Evolutionary conservation across 345 rosid species (phyloP).

Genomic region (Rhizophora apiculata): DNA sequence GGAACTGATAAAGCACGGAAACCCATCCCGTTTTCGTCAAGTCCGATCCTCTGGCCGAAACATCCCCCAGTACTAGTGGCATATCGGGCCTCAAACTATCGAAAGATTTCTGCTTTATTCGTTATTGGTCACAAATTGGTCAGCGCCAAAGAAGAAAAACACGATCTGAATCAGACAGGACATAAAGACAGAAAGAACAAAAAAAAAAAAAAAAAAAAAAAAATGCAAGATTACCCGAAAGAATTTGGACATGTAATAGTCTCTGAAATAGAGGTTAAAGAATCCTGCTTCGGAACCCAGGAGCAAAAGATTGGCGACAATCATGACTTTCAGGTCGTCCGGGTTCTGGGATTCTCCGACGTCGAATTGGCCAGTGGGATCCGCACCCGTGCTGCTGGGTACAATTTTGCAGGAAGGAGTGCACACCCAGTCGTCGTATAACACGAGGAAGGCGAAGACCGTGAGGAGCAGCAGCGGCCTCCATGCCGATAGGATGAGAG

Average conservation of each 20-base stretch:
- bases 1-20: slow-evolving; percentile 45
- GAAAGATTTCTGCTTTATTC: slow-evolving; percentile 52
- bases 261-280: slow-evolving; percentile 38
- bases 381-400: slow-evolving; percentile 12
- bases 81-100: slow-evolving; percentile 53
- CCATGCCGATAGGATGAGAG: slow-evolving; percentile 26
- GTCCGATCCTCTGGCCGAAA: slow-evolving; percentile 48
- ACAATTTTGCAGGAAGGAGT: slow-evolving; percentile 44
- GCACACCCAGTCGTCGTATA: slow-evolving; percentile 43
- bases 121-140: background rate
- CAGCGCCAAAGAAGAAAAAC: background rate
- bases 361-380: background rate
- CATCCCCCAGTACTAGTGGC: slow-evolving; percentile 59
- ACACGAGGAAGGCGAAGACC: slow-evolving; percentile 25
- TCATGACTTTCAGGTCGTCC: slow-evolving; percentile 49
- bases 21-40: slow-evolving; percentile 42
- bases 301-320: slow-evolving; percentile 49
- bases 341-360: background rate
- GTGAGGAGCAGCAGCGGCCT: slow-evolving; percentile 33
- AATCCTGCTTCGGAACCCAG: slow-evolving; percentile 41
- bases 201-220: background rate
- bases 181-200: background rate
- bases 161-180: background rate
- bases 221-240: slow-evolving; percentile 36
- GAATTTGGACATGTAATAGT: slow-evolving; percentile 53